A percentile compares a stretch with the other conserved stretches of the same genome.
These are phyloP conservation scores for Herpetospermum pedunculosum DNA, from an alignment of 306 rosid species.

Conservation along the genomic window DNA sequence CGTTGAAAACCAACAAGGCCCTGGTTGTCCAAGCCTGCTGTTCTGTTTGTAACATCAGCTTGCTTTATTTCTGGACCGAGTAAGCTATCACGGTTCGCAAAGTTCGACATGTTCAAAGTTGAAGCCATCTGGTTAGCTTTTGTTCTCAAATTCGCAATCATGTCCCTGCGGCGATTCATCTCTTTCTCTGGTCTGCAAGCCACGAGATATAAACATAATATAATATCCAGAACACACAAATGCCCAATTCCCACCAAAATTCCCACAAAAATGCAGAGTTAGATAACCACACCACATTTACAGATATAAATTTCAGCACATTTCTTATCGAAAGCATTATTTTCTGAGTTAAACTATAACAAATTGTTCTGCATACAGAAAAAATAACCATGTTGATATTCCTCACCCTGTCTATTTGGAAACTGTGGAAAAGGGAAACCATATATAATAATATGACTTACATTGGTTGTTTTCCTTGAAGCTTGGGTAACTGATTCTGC, in stretches of 20 bases:
- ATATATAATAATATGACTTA: constrained; percentile 27
- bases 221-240: constrained; percentile 9
- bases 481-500: constrained; percentile 57
- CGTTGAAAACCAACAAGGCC: constrained; percentile 86
- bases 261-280: neutral
- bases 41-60: constrained; percentile 65
- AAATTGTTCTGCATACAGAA: neutral
- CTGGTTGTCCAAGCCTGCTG: constrained; percentile 70
- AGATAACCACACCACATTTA: neutral
- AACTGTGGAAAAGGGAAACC: neutral
- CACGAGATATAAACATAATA: constrained; percentile 13
- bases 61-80: constrained; percentile 82
- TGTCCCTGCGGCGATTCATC: constrained; percentile 94
- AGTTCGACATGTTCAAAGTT: constrained; percentile 62
- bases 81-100: constrained; percentile 88
- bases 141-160: constrained; percentile 56
- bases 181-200: constrained; percentile 73
- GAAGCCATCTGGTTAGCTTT: constrained; percentile 91
- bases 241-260: neutral
- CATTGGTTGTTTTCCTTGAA: constrained; percentile 84
- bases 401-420: neutral
- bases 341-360: neutral
- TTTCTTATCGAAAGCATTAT: neutral
- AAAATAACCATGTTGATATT: neutral
- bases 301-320: neutral